Evolutionary conservation across 495 filamentous ascomycete species (phyloP).

Genomic region (Podospora didyma): DNA sequence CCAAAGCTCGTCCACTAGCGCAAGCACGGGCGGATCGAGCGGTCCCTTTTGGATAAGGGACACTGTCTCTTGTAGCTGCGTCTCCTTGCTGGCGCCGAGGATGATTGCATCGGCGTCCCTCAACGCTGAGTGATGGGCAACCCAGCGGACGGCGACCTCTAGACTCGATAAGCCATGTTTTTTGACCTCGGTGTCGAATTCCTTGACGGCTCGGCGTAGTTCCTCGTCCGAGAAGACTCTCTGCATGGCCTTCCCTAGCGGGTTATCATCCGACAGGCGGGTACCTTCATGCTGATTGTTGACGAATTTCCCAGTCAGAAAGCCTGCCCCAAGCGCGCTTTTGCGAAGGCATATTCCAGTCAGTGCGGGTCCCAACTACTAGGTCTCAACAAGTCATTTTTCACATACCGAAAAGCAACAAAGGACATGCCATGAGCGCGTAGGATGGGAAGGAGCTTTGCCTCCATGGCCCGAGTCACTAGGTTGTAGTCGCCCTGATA

Average conservation of each 20-base stretch:
- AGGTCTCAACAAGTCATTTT: too few relatives aligned
- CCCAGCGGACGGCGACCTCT: constrained; percentile 55
- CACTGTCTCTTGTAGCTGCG: constrained; percentile 51
- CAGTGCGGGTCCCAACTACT: too few relatives aligned
- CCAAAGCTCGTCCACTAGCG: background rate
- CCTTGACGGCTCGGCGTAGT: background rate
- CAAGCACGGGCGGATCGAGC: background rate
- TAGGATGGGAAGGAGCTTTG: constrained; percentile 42
- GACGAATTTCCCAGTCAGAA: too few relatives aligned
- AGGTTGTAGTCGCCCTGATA: constrained; percentile 46
- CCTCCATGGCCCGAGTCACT: constrained; percentile 29
- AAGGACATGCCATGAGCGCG: constrained; percentile 45
- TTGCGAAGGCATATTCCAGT: too few relatives aligned
- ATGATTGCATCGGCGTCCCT: constrained; percentile 51
- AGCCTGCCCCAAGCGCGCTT: background rate
- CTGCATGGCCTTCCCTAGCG: too few relatives aligned
- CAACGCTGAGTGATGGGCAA: constrained; percentile 45
- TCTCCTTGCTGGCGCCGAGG: constrained; percentile 43
- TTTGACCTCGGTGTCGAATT: background rate
- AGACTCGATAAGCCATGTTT: constrained; percentile 38
- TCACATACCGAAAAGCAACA: constrained; percentile 45
- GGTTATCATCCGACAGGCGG: too few relatives aligned
- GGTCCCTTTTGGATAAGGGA: constrained; percentile 44
- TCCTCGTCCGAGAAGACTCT: too few relatives aligned
- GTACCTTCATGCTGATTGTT: too few relatives aligned